These are phyloP conservation scores for Gamarada debralockiae DNA, from an alignment of 495 filamentous ascomycete species.

Conservation along the genomic window DNA sequence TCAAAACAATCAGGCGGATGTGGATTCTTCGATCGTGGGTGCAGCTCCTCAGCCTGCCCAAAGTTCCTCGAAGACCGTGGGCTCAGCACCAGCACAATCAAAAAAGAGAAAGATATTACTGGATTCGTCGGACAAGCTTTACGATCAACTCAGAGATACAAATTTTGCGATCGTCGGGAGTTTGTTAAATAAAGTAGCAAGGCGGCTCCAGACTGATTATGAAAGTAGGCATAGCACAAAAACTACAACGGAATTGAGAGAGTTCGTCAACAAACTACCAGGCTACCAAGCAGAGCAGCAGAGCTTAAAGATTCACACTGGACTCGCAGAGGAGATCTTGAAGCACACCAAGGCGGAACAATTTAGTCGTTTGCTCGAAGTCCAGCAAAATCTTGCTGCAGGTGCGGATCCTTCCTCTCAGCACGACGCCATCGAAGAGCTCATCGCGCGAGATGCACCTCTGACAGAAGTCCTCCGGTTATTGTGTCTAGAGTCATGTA, in stretches of 20 bases:
- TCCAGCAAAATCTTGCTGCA: constrained; percentile 94
- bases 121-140: constrained; percentile 86
- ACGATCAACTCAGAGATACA: constrained; percentile 80
- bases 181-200: constrained; percentile 85
- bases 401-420: constrained; percentile 84
- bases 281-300: constrained; percentile 92
- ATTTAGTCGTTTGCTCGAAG: constrained; percentile 83
- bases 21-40: constrained; percentile 90
- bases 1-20: constrained; percentile 80
- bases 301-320: constrained; percentile 85
- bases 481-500: constrained; percentile 85
- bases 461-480: constrained; percentile 77
- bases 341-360: constrained; percentile 82
- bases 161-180: constrained; percentile 94
- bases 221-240: constrained; percentile 86
- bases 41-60: constrained; percentile 55
- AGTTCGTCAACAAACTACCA: constrained; percentile 88
- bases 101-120: constrained; percentile 89
- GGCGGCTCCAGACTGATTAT: constrained; percentile 82
- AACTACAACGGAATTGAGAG: constrained; percentile 82
- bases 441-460: constrained; percentile 81
- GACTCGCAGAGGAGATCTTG: constrained; percentile 91
- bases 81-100: constrained; percentile 48
- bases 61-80: constrained; percentile 49
- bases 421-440: constrained; percentile 86